A percentile compares a stretch with the other conserved stretches of the same genome.
Evolutionary conservation across 257 asterid genomes (phyloP).

Genomic region (Pogostemon cablin): DNA sequence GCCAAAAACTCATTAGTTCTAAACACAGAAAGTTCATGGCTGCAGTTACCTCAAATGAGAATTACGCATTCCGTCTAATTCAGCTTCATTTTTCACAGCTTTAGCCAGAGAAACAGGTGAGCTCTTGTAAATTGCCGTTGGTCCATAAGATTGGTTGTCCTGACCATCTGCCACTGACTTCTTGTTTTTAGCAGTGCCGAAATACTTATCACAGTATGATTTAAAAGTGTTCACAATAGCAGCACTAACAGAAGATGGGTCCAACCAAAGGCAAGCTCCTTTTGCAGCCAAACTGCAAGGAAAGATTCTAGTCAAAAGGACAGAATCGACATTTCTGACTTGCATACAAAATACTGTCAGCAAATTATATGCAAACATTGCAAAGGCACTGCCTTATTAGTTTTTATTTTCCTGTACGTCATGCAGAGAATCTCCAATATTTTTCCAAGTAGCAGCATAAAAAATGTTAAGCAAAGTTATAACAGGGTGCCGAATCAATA

Average conservation of each 20-base stretch:
- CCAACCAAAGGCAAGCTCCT: conserved; percentile 86
- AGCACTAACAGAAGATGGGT: conserved; percentile 80
- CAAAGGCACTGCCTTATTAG: conserved; percentile 1
- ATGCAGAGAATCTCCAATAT: background rate
- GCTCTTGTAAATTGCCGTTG: conserved; percentile 54
- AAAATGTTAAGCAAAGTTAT: background rate
- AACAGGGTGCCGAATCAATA: background rate
- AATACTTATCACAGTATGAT: conserved; percentile 62
- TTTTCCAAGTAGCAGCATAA: background rate
- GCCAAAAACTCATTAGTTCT: background rate
- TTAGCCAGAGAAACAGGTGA: conserved; percentile 88
- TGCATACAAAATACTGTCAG: conserved; percentile 3
- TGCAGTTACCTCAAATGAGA: conserved; percentile 80
- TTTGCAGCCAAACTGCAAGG: conserved; percentile 78
- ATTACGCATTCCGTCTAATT: conserved; percentile 86
- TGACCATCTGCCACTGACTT: conserved; percentile 31
- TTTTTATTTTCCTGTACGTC: background rate
- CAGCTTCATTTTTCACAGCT: conserved; percentile 96
- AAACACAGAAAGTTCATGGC: background rate
- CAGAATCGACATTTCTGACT: conserved; percentile 2
- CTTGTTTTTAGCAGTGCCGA: conserved; percentile 37
- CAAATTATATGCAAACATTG: background rate
- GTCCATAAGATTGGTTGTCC: conserved; percentile 44
- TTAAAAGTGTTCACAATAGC: conserved; percentile 73
- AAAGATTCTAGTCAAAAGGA: conserved; percentile 27